Base-by-base conservation (phyloP, 179 eudicot species). In the Heliamphora pulchella region DNA sequence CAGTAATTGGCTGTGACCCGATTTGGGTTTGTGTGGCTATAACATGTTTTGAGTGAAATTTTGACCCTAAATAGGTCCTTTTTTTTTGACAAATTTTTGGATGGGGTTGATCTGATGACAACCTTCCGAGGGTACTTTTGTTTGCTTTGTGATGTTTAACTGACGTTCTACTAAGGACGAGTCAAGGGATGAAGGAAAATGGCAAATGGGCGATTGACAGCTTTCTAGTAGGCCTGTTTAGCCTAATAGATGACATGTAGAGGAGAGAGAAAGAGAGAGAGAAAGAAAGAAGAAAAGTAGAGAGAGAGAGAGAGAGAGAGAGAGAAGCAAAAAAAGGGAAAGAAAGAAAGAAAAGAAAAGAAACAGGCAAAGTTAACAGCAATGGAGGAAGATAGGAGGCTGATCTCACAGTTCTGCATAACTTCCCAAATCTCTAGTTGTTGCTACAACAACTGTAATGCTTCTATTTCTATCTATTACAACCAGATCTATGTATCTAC, bases 201-300 rank as follows among this genome's bases (percentile, higher is more conserved):
- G 82, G 82, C 90, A 78, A 89, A 89, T 89, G 41, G 78, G 77
- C 87, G 61, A 69, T 73, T 86, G 94, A 91, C 96, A 93, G 76
- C 88, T 83, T 82, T 54, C 18, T 58, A 75, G 78, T 80, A 81
- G 75, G 81, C 77, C 80, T 83, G 73, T 73, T 71, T 77, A 51
- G 66, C 67, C 70, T 66, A 57, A 66, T 68, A 66, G 68, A 75
- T 75, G 69, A 73, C 75, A 15, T 71, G 31, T 31, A 65, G 79
- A 65, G 67, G n/a, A n/a, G n/a, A n/a, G n/a, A n/a, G n/a, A n/a
- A n/a, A n/a, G n/a, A n/a, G n/a, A n/a, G n/a, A n/a, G n/a, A n/a
- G n/a, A n/a, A n/a, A n/a, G n/a, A n/a, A n/a, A n/a, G n/a, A n/a
- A n/a, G n/a, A n/a, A n/a, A n/a, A n/a, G n/a, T n/a, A 58, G 76